phyloP scores from a whole-genome alignment of 805 yeast species.

The Barnettozyma sp. region DNA sequence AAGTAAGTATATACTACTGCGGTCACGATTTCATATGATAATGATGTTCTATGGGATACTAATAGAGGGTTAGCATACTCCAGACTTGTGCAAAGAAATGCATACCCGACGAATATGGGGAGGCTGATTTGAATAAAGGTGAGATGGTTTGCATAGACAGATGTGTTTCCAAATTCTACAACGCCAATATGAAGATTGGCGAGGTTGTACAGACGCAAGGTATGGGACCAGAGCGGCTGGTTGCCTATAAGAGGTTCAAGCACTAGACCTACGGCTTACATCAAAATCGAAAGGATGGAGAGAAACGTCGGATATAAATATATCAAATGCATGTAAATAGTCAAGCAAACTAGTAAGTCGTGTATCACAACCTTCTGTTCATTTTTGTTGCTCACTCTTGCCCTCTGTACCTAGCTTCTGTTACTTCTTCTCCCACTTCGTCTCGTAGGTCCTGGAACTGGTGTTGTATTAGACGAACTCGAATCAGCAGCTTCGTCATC shows the following conservation, averaged over 20 bases:
- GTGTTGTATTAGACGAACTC: constrained; percentile 5
- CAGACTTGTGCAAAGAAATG: constrained; percentile 68
- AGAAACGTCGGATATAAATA: too few relatives aligned
- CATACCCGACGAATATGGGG: constrained; percentile 79
- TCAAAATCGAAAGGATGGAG: too few relatives aligned
- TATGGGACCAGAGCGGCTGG: constrained; percentile 19
- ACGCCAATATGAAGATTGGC: constrained; percentile 60
- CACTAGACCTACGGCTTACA: too few relatives aligned
- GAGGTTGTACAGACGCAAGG: constrained; percentile 27
- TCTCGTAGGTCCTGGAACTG: constrained; percentile 16
- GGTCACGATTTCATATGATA: too few relatives aligned
- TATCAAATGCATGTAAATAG: constrained; percentile 3
- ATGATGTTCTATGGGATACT: background rate
- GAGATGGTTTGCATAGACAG: constrained; percentile 78
- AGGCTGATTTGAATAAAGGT: constrained; percentile 77
- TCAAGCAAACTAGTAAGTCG: background rate
- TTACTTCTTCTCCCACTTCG: constrained; percentile 18
- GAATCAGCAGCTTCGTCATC: constrained; percentile 15
- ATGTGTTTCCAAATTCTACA: constrained; percentile 79
- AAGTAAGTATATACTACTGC: constrained; percentile 24
- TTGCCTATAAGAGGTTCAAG: constrained; percentile 17
- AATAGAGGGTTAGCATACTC: constrained; percentile 38
- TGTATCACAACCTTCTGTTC: too few relatives aligned
- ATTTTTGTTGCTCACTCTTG: too few relatives aligned
- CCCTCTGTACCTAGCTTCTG: too few relatives aligned